These are phyloP conservation scores for Trichoderma aggressivum DNA, from an alignment of 2,329 filamentous ascomycete genomes.

Conservation along the genomic window DNA sequence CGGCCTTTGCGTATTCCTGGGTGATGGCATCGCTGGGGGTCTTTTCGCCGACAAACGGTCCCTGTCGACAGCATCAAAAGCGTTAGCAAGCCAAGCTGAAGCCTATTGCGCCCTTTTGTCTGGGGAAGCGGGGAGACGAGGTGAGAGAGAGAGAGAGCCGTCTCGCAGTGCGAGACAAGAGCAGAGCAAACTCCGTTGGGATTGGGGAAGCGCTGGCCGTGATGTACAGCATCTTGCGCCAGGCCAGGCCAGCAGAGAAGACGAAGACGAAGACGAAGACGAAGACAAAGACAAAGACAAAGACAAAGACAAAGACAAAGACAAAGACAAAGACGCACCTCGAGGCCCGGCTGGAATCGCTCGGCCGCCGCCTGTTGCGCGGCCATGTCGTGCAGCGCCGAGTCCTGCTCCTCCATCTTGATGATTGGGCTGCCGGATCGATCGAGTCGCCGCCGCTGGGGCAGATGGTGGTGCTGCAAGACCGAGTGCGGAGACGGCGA, in stretches of 20 bases:
- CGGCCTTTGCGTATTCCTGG: constrained; percentile 83
- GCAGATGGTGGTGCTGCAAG: constrained; percentile 12
- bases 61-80: constrained; percentile 49
- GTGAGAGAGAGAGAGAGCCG: background rate
- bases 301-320: too few species aligned
- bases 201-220: background rate
- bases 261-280: too few species aligned
- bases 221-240: too few species aligned
- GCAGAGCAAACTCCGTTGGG: background rate
- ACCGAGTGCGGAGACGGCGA: constrained; percentile 6
- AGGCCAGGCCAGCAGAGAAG: background rate
- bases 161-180: background rate
- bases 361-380: constrained; percentile 60
- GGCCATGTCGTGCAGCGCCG: constrained; percentile 43
- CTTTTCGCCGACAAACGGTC: constrained; percentile 76
- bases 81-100: background rate
- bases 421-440: constrained; percentile 22
- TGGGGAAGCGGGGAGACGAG: background rate
- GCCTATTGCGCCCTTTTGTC: background rate
- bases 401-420: constrained; percentile 35
- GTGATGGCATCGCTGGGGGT: constrained; percentile 74
- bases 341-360: constrained; percentile 55
- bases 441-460: constrained; percentile 21
- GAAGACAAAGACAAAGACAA: too few species aligned
- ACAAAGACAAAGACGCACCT: constrained; percentile 43